Evolutionary conservation across 768 basidiomycete species (phyloP), one percentile per base, ranked within the genome.

Genomic region (Inosperma sp.): DNA sequence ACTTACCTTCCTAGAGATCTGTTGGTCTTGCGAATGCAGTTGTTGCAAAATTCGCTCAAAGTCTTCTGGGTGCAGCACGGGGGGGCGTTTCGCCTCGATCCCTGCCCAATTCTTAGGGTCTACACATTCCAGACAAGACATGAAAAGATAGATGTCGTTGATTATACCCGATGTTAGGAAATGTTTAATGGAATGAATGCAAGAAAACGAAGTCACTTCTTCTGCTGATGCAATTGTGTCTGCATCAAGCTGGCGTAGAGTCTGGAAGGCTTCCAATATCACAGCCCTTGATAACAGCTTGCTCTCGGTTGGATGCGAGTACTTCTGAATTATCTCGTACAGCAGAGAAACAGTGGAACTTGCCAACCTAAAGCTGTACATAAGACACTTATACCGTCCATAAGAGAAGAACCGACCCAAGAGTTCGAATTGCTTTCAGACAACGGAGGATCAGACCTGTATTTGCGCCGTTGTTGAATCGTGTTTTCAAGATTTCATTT

Each of bases 31-130:
- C 2, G 79, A 81, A 52, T 83, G 77, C 22, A 92, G 67, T 13
- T 86, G 65, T 52, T 74, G 76, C 81, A 92, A 86, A 17, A 91
- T 71, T 27, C 72, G 70, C 44, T 83, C 83, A 31, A 92, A 88
- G 46, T 91, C 88, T 75, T 77, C 78, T 48, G 72, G 79, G n/a
- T 87, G 83, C 39, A 91, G 65, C 7, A 80, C 67, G 1, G 81
- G 70, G 29, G 76, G 73, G 16, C 76, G 64, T 5, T 75, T 72
- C 3, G 73, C 64, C 6, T 63, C 67, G 7, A 76, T 81, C 10
- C 88, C 89, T 6, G 86, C 84, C 89, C 89, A 92, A 17, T 80
- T 55, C 16, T 62, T 63, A 5, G 80, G 75, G 56, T 83, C 76
- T 10, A 88, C 54, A 33, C 73, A 79, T 33, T 75, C 70, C 42